Conservation (phyloP, 2,329 filamentous ascomycete genomes). For the Alternaria brassicicola region DNA sequence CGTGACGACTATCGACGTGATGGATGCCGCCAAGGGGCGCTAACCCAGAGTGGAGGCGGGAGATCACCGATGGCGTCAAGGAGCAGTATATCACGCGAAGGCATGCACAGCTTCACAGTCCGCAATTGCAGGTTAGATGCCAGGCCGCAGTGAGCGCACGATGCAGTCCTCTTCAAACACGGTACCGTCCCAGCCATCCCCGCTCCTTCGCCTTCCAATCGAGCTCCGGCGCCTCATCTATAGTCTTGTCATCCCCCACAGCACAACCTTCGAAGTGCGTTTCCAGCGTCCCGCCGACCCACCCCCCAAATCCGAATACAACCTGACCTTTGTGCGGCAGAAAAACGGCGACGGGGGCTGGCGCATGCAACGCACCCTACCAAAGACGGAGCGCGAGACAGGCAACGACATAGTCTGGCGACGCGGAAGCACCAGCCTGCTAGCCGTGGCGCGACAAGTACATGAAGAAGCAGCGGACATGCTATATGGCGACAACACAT, state of each 20-base stretch:
- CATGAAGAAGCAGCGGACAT: slow-evolving; percentile 54
- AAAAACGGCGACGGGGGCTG: slow-evolving; percentile 30
- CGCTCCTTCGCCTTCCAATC: slow-evolving; percentile 49
- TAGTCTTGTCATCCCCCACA: slow-evolving; percentile 51
- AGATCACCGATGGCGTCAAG: slow-evolving; percentile 22
- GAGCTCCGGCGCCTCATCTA: slow-evolving; percentile 55
- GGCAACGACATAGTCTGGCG: slow-evolving; percentile 52
- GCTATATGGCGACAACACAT: slow-evolving; percentile 55
- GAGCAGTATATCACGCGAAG: neutral
- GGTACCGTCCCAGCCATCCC: slow-evolving; percentile 23
- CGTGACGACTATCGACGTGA: slow-evolving; percentile 14
- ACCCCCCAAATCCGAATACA: slow-evolving; percentile 33
- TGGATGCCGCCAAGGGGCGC: slow-evolving; percentile 24
- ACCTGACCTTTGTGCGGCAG: slow-evolving; percentile 41
- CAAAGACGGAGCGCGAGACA: slow-evolving; percentile 32
- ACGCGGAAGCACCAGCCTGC: slow-evolving; percentile 49
- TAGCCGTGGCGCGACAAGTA: slow-evolving; percentile 50
- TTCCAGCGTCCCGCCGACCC: slow-evolving; percentile 22
- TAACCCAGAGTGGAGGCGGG: slow-evolving; percentile 19
- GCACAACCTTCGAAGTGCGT: slow-evolving; percentile 35
- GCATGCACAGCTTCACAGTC: slow-evolving; percentile 1
- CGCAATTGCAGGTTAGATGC: neutral
- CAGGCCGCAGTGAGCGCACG: slow-evolving; percentile 1
- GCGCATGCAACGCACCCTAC: slow-evolving; percentile 37
- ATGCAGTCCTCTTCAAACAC: slow-evolving; percentile 17